These are phyloP conservation scores for Astrothelium macrocarpum DNA, from an alignment of 495 filamentous ascomycete genomes.

Conservation along the genomic window DNA sequence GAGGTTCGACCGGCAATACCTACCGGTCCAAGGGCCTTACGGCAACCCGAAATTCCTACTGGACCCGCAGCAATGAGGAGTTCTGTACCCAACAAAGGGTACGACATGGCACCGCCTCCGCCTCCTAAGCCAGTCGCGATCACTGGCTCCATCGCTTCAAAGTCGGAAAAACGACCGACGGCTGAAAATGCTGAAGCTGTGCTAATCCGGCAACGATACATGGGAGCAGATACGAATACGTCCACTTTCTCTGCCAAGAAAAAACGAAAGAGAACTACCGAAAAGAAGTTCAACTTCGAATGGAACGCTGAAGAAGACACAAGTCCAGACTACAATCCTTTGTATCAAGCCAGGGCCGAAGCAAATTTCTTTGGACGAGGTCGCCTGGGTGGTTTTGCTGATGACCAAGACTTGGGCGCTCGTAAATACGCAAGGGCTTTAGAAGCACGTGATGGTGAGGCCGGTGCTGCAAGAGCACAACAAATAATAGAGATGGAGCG, in stretches of 20 bases:
- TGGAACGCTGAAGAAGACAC: conserved; percentile 98
- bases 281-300: conserved; percentile 98
- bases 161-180: conserved; percentile 47
- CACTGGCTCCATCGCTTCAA: conserved; percentile 21
- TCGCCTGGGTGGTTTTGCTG: conserved; percentile 70
- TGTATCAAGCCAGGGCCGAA: conserved; percentile 68
- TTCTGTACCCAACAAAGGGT: conserved; percentile 35
- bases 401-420: conserved; percentile 62
- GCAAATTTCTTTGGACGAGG: conserved; percentile 74
- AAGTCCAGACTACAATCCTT: conserved; percentile 76
- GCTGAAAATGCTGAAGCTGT: conserved; percentile 69
- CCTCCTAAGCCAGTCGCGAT: conserved; percentile 39
- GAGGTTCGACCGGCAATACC: conserved; percentile 42
- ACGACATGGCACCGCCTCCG: conserved; percentile 47
- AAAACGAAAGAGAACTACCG: conserved; percentile 84
- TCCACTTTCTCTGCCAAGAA: conserved; percentile 94
- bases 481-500: conserved; percentile 86
- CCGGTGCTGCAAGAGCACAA: conserved; percentile 65
- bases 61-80: conserved; percentile 46
- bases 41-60: conserved; percentile 46
- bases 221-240: conserved; percentile 80
- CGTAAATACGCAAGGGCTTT: conserved; percentile 70
- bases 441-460: conserved; percentile 66
- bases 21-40: conserved; percentile 72
- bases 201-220: conserved; percentile 73